Percentiles rank a stretch among this genome's conserved stretches.
Evolutionary conservation across 2,329 filamentous ascomycete species (phyloP).

Genomic region (Colletotrichum aenigma): DNA sequence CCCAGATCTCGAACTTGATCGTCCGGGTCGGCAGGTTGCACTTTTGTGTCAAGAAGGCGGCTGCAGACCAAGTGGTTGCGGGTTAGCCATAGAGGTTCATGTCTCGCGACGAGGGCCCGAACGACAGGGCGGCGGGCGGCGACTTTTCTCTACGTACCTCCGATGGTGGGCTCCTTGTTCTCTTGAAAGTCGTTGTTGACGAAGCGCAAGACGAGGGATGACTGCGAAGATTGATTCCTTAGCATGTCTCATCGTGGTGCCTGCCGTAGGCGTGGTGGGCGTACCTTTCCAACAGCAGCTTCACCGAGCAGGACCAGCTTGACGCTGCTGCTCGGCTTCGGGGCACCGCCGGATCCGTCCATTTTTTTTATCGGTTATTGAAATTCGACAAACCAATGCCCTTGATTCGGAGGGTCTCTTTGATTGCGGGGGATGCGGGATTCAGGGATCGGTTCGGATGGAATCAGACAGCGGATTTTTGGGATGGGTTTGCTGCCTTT

Average conservation of each 20-base stretch:
- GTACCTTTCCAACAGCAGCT: conserved; percentile 97
- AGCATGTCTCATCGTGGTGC: neutral
- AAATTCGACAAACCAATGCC: conserved; percentile 4
- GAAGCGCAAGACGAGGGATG: conserved; percentile 95
- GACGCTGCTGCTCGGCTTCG: conserved; percentile 98
- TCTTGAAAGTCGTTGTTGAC: conserved; percentile 99
- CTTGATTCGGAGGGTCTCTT: neutral
- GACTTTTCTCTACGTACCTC: conserved; percentile 64
- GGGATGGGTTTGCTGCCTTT: conserved; percentile 9
- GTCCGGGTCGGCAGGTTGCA: conserved; percentile 93
- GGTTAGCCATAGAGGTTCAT: conserved; percentile 1
- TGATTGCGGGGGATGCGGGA: neutral
- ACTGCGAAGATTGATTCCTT: conserved; percentile 59
- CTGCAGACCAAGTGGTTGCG: conserved; percentile 49
- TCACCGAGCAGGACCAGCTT: conserved; percentile 98
- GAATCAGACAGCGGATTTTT: neutral
- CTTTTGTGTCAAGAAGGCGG: conserved; percentile 98
- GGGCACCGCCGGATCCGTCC: conserved; percentile 72
- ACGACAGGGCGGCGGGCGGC: neutral
- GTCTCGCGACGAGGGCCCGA: neutral
- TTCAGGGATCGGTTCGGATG: neutral
- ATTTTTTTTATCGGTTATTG: conserved; percentile 45
- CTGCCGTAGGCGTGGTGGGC: conserved; percentile 12
- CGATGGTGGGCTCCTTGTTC: conserved; percentile 99
- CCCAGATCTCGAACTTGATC: conserved; percentile 96